A percentile compares a stretch with the other conserved stretches of the same genome.
These are phyloP conservation scores for Pleurotus tuoliensis DNA, from an alignment of 768 basidiomycete species.

Conservation along the genomic window DNA sequence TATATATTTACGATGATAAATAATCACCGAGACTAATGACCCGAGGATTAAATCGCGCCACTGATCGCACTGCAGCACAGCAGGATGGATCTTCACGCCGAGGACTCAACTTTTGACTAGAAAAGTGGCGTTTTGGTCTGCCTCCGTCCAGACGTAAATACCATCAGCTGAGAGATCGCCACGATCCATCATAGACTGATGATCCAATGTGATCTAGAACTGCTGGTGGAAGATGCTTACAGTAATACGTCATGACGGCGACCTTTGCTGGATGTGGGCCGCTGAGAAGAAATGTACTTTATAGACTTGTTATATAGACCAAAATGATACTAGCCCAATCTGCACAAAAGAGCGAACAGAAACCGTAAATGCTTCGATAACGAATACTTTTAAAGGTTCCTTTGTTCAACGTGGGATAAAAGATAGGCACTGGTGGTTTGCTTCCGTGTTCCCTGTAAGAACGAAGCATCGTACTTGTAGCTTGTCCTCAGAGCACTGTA, in stretches of 20 bases:
- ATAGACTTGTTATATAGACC: not conserved
- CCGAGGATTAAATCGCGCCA: conserved; percentile 2
- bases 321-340: not conserved
- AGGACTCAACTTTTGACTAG: not conserved
- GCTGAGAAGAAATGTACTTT: conserved; percentile 2
- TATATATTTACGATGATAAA: conserved; percentile 3
- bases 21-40: conserved; percentile 7
- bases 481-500: too few relatives aligned
- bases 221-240: not conserved
- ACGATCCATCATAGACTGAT: not conserved
- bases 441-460: too few relatives aligned
- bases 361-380: not conserved
- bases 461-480: too few relatives aligned
- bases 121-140: conserved; percentile 4
- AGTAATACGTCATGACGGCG: conserved; percentile 5
- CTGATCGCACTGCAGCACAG: not conserved
- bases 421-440: conserved; percentile 12
- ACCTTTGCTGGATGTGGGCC: not conserved
- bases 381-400: conserved; percentile 9
- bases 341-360: not conserved
- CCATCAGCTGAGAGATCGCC: not conserved
- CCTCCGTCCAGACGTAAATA: conserved; percentile 6
- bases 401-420: conserved; percentile 32
- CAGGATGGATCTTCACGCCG: not conserved
- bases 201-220: not conserved